Conservation (phyloP, 257 asterid genomes). For the Prunella vulgaris region DNA sequence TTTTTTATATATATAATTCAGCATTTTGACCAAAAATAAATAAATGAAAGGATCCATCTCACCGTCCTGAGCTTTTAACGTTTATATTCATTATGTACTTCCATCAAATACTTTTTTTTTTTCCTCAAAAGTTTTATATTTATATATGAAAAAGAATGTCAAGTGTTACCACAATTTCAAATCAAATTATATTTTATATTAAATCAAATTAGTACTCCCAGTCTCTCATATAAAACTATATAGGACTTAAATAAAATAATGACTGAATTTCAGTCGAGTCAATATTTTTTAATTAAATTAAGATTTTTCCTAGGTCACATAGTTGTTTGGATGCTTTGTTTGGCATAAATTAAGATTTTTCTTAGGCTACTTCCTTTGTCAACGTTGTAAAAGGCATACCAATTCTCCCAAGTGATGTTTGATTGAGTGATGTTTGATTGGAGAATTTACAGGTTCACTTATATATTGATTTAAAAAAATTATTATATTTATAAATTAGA, state of each 20-base stretch:
- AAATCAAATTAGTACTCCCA: neutral
- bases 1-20: no score
- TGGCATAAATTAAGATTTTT: neutral
- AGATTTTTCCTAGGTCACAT: slow-evolving; percentile 18
- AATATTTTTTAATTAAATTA: no score
- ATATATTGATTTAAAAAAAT: no score
- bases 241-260: neutral
- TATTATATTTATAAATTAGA: no score
- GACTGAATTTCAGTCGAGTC: neutral
- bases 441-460: no score
- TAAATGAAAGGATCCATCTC: no score
- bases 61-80: no score
- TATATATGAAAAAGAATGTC: neutral
- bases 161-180: neutral
- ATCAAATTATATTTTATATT: neutral
- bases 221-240: neutral
- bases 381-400: neutral
- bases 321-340: slow-evolving; percentile 2
- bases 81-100: neutral
- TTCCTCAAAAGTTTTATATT: no score
- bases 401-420: neutral
- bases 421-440: no score
- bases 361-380: no score
- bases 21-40: no score
- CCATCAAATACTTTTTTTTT: neutral